Base-by-base conservation (phyloP, 148 eudicot species). In the Arbutus unedo region DNA sequence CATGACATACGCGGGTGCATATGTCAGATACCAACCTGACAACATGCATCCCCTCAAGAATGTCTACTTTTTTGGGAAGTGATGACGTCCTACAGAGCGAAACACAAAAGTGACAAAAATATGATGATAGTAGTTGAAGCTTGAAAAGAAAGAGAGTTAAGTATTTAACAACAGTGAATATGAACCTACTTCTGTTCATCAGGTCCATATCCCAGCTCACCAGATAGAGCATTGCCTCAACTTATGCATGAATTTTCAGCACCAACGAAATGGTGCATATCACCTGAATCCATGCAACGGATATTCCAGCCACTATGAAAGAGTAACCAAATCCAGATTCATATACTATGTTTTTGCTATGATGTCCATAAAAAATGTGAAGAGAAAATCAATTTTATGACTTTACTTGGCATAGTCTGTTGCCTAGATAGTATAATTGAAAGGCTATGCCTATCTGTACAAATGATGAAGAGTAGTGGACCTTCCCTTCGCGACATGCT, bases 211-310 rank as follows among this genome's bases (percentile, higher is more conserved):
- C 98, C 98, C 85, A 95, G 87, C 88, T 95, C 98, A 73, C 98
- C 98, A 82, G 90, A 88, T 74, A 89, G 91, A 21, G 96, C 98
- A 83, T 87, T 93, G 16, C 98, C 98, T 98, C 98, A 95, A 81
- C 98, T 95, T 79, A 95, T 95, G 83, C 98, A 95, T 3, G 98
- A 95, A 56, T 88, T 86, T 85, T 95, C 98, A 44, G 98, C 98
- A 82, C 98, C 98, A 84, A 93, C 98, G 84, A 89, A 93, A 85
- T 95, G 98, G 89, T 91, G 95, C 95, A 87, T 87, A 56, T 84
- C 82, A 79, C 98, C 98, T 74, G 98, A 95, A 86, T 93, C 93
- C 98, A 95, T 95, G 82, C 96, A 92, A 49, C 96, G 93, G 82
- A 95, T 55, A 82, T 92, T 82, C 98, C 98, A 95, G 68, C 98